Evolutionary conservation across 2,329 filamentous ascomycete genomes (phyloP), one percentile per base, ranked within the genome.

Genomic region (Zopfia rhizophila): DNA sequence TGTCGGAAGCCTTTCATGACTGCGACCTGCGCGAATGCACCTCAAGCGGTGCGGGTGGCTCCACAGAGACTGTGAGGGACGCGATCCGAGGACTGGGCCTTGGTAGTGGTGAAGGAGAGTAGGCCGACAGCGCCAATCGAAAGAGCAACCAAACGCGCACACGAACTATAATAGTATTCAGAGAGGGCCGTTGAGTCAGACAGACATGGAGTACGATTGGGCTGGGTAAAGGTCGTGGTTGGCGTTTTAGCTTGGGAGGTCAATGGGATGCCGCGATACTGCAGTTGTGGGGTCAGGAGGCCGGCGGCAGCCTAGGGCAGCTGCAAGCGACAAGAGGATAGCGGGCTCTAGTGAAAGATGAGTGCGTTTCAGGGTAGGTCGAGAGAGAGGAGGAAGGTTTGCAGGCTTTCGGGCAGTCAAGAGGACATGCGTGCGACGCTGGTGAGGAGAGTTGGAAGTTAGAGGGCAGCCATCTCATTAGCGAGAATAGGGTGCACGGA

Each of bases 1-100:
- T 96, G 91, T 78, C 91, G 89, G 77, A 97, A 96, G 74, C 91
- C 89, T 81, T 96, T 97, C 93, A 97, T 97, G 77, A 82, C 89
- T 76, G 75, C 75, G 58, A 58, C 57, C 53, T 51, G 66, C 67
- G 63, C 61, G 52, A 52, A 51, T 50, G 58, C 60, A 61, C 55
- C 54, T 59, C 53, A 60, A 56, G 61, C 51, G 58, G 57, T 57
- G 64, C 60, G 61, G 54, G 47, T 40, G 60, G 46, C 24, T 43
- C 58, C 31, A 55, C 53, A 55, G 60, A 55, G 60, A 60, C 55
- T 51, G 54, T 16, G 25, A 35, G 18, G 46, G 52, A 48, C 48
- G 53, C 56, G 61, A 52, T 39, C 48, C 48, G 55, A 49, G 32
- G 58, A 48, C 53, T 49, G 50, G 55, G 51, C 51, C 56, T 63